Percentiles rank a stretch among this genome's conserved stretches.
Evolutionary conservation across 2,329 filamentous ascomycete genomes (phyloP).

Genomic region (Hysterium pulicare): DNA sequence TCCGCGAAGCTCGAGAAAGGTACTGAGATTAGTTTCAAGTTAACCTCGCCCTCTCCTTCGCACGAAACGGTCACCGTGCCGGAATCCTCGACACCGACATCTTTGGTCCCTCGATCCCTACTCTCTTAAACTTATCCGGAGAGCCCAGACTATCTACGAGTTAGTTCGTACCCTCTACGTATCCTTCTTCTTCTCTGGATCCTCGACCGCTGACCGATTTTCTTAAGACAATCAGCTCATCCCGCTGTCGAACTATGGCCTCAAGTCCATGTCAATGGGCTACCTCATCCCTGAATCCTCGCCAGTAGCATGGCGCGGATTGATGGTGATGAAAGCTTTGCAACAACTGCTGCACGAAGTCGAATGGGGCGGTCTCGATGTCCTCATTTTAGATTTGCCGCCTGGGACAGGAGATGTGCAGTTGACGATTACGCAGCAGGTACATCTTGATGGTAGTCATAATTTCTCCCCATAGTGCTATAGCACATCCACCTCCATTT

Average conservation of each 20-base stretch:
- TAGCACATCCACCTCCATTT: too few relatives aligned
- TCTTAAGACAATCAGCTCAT: conserved; percentile 70
- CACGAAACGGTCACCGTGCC: conserved; percentile 72
- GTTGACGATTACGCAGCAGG: conserved; percentile 92
- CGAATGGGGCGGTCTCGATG: conserved; percentile 84
- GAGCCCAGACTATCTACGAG: conserved; percentile 73
- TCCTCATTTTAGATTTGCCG: conserved; percentile 86
- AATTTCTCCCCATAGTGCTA: conserved; percentile 14
- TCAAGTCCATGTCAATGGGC: conserved; percentile 99
- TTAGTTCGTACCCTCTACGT: conserved; percentile 43
- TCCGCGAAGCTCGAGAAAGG: too few relatives aligned
- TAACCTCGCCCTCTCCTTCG: conserved; percentile 85
- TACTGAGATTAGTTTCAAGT: conserved; percentile 38
- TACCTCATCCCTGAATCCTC: conserved; percentile 78
- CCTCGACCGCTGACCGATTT: too few relatives aligned
- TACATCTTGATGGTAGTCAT: conserved; percentile 80
- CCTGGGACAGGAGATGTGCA: conserved; percentile 96
- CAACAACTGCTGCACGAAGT: conserved; percentile 95
- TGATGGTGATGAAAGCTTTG: conserved; percentile 97
- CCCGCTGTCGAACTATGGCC: conserved; percentile 87
- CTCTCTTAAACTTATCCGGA: conserved; percentile 75
- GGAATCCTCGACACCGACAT: conserved; percentile 96
- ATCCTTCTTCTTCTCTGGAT: too few relatives aligned
- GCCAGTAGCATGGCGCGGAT: conserved; percentile 88
- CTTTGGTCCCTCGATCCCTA: conserved; percentile 93